phyloP scores from a whole-genome alignment of 805 yeast species.

The Cyberlindnera samutprakarnensis region DNA sequence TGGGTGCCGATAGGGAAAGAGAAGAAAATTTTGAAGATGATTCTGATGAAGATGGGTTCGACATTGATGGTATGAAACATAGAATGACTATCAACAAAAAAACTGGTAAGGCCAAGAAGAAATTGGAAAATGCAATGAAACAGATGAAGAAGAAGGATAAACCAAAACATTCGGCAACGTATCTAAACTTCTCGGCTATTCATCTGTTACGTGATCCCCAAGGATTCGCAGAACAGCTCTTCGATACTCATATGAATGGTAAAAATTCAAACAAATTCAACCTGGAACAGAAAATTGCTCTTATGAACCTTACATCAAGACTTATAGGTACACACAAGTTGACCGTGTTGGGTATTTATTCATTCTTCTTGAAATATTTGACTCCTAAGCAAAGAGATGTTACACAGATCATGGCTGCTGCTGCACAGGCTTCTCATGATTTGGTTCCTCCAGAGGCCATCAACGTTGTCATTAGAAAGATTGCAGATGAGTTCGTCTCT shows the following conservation, averaged over 20 bases:
- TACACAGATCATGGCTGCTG: conserved; percentile 93
- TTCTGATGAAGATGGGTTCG: conserved; percentile 63
- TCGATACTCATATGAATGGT: conserved; percentile 60
- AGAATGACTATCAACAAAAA: conserved; percentile 79
- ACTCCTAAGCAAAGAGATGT: conserved; percentile 94
- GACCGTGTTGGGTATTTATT: conserved; percentile 82
- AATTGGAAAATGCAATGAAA: conserved; percentile 68
- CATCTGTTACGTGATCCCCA: conserved; percentile 95
- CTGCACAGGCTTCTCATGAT: conserved; percentile 95
- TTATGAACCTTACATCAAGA: conserved; percentile 83
- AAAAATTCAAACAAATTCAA: conserved; percentile 64
- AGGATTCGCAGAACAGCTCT: conserved; percentile 88
- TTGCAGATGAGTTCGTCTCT: conserved; percentile 95
- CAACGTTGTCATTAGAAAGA: conserved; percentile 72
- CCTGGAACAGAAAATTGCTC: conserved; percentile 81
- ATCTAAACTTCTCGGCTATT: conserved; percentile 87
- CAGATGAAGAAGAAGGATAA: conserved; percentile 56
- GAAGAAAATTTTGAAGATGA: conserved; percentile 76
- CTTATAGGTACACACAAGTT: conserved; percentile 92
- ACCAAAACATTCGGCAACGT: conserved; percentile 52
- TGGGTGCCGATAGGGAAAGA: conserved; percentile 93
- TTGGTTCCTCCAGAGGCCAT: conserved; percentile 94
- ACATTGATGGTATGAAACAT: conserved; percentile 68
- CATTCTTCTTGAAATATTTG: conserved; percentile 79
- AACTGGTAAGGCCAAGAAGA: conserved; percentile 70